phyloP scores from a whole-genome alignment of 1,139 yeast species.

The Ashbya aceris region DNA sequence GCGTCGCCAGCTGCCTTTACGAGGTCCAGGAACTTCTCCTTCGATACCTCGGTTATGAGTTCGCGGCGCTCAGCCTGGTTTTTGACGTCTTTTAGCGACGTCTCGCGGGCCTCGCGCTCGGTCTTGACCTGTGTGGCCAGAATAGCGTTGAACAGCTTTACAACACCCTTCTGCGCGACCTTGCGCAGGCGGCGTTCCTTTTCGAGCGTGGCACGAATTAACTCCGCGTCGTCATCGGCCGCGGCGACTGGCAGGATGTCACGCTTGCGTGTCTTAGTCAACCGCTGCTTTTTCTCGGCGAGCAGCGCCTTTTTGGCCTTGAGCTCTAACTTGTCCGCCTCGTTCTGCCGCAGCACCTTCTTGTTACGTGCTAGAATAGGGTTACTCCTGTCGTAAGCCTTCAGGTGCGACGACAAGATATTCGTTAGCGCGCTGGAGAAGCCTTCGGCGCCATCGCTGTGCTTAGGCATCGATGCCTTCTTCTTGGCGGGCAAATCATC shows the following conservation, averaged over 20 bases:
- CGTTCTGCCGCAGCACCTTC: slow-evolving; percentile 58
- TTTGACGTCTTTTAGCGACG: slow-evolving; percentile 28
- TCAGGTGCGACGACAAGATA: slow-evolving; percentile 73
- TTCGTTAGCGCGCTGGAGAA: slow-evolving; percentile 81
- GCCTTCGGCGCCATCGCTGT: slow-evolving; percentile 59
- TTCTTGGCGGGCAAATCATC: slow-evolving; percentile 40
- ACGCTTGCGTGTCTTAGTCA: slow-evolving; percentile 60
- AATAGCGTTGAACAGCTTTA: slow-evolving; percentile 82
- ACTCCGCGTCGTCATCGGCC: slow-evolving; percentile 38
- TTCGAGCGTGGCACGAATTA: slow-evolving; percentile 50
- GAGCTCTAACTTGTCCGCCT: slow-evolving; percentile 70
- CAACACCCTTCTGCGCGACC: slow-evolving; percentile 90
- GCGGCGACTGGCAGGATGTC: slow-evolving; percentile 53
- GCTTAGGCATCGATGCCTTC: slow-evolving; percentile 45
- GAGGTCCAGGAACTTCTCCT: slow-evolving; percentile 81
- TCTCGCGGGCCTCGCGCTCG: slow-evolving; percentile 33
- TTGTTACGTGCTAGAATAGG: slow-evolving; percentile 83
- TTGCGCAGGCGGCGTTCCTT: slow-evolving; percentile 68
- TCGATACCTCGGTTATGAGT: slow-evolving; percentile 68
- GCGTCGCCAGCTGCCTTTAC: slow-evolving; percentile 70
- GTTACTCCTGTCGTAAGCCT: slow-evolving; percentile 79
- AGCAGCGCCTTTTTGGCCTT: slow-evolving; percentile 68
- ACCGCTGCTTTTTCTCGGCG: slow-evolving; percentile 59
- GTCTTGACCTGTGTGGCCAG: slow-evolving; percentile 71
- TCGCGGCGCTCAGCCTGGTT: slow-evolving; percentile 44